phyloP scores from a whole-genome alignment of 768 basidiomycete genomes.

The Tricholoma furcatifolium region DNA sequence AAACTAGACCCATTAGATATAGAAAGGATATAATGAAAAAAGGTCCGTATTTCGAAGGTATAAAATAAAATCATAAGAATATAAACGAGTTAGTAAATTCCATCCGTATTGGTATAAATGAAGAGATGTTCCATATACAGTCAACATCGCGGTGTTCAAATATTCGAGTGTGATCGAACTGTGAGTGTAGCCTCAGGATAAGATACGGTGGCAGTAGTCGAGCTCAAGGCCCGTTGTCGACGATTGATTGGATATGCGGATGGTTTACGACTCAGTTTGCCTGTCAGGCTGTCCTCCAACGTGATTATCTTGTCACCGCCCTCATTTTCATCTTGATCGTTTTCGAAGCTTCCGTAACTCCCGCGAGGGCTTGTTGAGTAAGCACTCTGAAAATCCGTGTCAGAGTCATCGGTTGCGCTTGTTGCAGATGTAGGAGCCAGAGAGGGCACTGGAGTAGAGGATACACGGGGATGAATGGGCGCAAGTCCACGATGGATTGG shows the following conservation, averaged over 20 bases:
- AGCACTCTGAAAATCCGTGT: constrained; percentile 86
- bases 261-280: constrained; percentile 26
- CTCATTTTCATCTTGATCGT: constrained; percentile 26
- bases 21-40: background rate
- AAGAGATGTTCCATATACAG: too few relatives aligned
- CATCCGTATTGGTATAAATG: too few relatives aligned
- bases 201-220: constrained; percentile 39
- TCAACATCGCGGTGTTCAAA: background rate
- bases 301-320: constrained; percentile 18
- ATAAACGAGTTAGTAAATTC: constrained; percentile 4
- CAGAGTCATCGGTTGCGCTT: constrained; percentile 62
- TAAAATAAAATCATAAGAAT: background rate
- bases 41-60: background rate
- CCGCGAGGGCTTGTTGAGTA: constrained; percentile 74
- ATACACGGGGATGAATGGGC: constrained; percentile 5
- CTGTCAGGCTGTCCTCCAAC: constrained; percentile 20
- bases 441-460: constrained; percentile 20
- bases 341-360: constrained; percentile 56
- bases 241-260: constrained; percentile 31
- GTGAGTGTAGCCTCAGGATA: constrained; percentile 34
- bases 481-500: constrained; percentile 25
- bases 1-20: constrained; percentile 12
- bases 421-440: constrained; percentile 19
- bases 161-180: constrained; percentile 34
- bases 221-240: constrained; percentile 61